These are phyloP conservation scores for Pseudohalonectria lignicola DNA, from an alignment of 2,329 filamentous ascomycete genomes.

Conservation along the genomic window DNA sequence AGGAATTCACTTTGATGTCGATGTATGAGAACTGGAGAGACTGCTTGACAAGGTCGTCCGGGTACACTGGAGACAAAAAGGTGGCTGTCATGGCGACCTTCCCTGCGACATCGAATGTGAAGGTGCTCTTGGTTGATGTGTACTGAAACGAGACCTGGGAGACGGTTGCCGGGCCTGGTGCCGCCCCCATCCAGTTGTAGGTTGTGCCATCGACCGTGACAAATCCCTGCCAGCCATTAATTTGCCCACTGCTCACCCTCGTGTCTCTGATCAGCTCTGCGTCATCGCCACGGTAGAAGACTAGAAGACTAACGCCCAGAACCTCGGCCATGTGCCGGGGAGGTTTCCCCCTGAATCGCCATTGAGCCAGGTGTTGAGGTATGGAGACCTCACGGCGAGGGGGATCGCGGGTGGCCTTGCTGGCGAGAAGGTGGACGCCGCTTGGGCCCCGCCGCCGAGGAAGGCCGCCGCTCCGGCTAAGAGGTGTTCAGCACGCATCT, in stretches of 20 bases:
- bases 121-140: conserved; percentile 61
- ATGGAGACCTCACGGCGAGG: conserved; percentile 64
- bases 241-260: conserved; percentile 36
- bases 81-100: conserved; percentile 55
- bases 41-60: conserved; percentile 54
- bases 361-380: conserved; percentile 59
- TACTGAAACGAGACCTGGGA: conserved; percentile 56
- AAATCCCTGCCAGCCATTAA: conserved; percentile 57
- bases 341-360: conserved; percentile 55
- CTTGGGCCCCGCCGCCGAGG: background rate
- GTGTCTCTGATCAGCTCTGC: background rate
- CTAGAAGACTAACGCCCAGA: conserved; percentile 50
- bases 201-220: conserved; percentile 54
- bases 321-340: conserved; percentile 56
- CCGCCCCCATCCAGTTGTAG: conserved; percentile 59
- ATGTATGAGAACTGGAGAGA: conserved; percentile 64
- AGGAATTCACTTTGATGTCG: conserved; percentile 47
- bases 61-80: conserved; percentile 61
- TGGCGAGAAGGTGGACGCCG: conserved; percentile 15
- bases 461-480: background rate
- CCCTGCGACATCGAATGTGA: conserved; percentile 52
- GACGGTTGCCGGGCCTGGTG: conserved; percentile 33
- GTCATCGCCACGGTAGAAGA: background rate
- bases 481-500: background rate
- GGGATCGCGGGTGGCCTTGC: conserved; percentile 32